Percentiles rank a stretch among this genome's conserved stretches.
Evolutionary conservation across 768 basidiomycete species (phyloP).

Genomic region (Tylopilus plumbeoviolaceoides): DNA sequence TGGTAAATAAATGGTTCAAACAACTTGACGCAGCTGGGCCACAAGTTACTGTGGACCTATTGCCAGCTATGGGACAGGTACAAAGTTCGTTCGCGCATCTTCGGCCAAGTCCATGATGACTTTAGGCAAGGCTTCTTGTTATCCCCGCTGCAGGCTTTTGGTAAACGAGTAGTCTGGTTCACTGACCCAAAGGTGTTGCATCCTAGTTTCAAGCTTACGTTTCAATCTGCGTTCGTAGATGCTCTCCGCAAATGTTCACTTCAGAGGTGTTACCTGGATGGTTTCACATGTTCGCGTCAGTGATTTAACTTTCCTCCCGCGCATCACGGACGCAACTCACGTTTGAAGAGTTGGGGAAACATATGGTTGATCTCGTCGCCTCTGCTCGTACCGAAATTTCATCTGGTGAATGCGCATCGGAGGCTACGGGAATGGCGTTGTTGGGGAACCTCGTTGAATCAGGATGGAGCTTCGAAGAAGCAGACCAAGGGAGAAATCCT

Average conservation of each 20-base stretch:
- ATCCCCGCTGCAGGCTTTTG: slow-evolving; percentile 42
- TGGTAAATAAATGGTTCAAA: slow-evolving; percentile 41
- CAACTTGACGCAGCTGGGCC: slow-evolving; percentile 28
- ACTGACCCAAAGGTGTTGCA: slow-evolving; percentile 26
- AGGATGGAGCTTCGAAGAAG: slow-evolving; percentile 27
- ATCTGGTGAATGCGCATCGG: slow-evolving; percentile 20
- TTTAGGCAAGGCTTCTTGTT: slow-evolving; percentile 35
- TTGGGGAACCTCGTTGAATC: slow-evolving; percentile 41
- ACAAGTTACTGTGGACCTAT: slow-evolving; percentile 22
- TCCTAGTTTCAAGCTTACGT: slow-evolving; percentile 32
- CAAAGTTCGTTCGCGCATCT: neutral
- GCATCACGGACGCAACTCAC: slow-evolving; percentile 25
- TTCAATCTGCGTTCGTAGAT: slow-evolving; percentile 33
- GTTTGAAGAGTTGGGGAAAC: slow-evolving; percentile 35
- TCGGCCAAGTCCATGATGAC: neutral
- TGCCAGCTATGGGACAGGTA: slow-evolving; percentile 14
- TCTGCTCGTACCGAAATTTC: slow-evolving; percentile 35
- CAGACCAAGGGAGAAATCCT: slow-evolving; percentile 44
- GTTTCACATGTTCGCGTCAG: slow-evolving; percentile 23
- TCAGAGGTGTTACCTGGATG: slow-evolving; percentile 33
- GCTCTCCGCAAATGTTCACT: slow-evolving; percentile 22
- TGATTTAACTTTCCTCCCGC: slow-evolving; percentile 29
- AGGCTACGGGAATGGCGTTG: slow-evolving; percentile 33
- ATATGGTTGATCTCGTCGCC: slow-evolving; percentile 42
- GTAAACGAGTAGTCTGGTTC: slow-evolving; percentile 33